Conservation (phyloP, 257 asterid genomes). For the Nicotiana tabacum region DNA sequence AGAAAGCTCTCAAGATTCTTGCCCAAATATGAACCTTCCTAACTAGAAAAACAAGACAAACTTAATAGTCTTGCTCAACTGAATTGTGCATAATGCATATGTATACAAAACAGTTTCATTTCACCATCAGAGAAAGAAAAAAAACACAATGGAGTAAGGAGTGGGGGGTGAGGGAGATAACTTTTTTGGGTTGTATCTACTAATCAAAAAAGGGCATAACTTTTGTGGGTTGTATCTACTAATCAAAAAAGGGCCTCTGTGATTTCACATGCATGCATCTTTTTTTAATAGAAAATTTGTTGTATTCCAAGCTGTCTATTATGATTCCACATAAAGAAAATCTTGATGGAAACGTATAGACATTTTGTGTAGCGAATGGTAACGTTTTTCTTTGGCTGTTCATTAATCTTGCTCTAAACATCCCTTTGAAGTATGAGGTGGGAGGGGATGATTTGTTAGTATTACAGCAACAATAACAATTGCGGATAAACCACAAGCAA, state of each 20-base stretch:
- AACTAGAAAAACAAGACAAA: conserved; percentile 28
- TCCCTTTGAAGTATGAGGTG: background rate
- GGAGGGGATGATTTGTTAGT: background rate
- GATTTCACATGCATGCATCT: conserved; percentile 13
- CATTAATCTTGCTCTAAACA: background rate
- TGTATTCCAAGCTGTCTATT: conserved; percentile 6
- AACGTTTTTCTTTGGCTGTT: too few species aligned
- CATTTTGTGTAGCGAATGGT: background rate
- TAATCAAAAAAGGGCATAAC: background rate
- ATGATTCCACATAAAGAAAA: conserved; percentile 7
- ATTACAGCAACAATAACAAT: background rate
- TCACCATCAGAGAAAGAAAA: background rate
- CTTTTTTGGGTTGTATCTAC: background rate
- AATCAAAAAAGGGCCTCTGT: background rate
- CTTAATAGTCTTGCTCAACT: conserved; percentile 16
- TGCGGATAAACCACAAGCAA: background rate
- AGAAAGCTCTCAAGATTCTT: conserved; percentile 42
- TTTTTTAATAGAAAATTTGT: conserved; percentile 4
- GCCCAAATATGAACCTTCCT: conserved; percentile 27
- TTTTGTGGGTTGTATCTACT: background rate
- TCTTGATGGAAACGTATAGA: background rate
- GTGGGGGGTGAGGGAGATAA: background rate
- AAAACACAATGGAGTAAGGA: background rate
- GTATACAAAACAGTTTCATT: background rate
- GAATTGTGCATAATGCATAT: background rate